These are phyloP conservation scores for Helminthosporium solani DNA, from an alignment of 2,329 filamentous ascomycete genomes.

Conservation along the genomic window DNA sequence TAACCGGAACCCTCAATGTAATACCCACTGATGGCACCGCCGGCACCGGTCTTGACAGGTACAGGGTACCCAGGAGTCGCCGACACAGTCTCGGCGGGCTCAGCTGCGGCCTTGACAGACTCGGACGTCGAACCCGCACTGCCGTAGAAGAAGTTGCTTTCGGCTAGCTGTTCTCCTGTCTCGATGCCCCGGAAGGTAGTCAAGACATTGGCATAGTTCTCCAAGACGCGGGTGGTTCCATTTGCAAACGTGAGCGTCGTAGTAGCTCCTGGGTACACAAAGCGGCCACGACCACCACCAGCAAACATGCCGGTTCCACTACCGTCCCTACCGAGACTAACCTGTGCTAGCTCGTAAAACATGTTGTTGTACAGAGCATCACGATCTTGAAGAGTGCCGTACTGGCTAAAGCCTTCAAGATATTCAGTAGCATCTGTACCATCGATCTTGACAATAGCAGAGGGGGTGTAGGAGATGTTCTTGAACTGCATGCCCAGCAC, in stretches of 20 bases:
- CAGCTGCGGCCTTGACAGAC: neutral
- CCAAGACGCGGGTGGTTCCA: slow-evolving; percentile 40
- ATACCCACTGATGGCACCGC: slow-evolving; percentile 49
- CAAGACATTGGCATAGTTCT: slow-evolving; percentile 46
- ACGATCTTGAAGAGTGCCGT: slow-evolving; percentile 55
- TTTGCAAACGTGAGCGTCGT: slow-evolving; percentile 51
- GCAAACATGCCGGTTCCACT: slow-evolving; percentile 47
- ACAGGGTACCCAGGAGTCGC: slow-evolving; percentile 46
- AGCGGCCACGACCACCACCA: slow-evolving; percentile 47
- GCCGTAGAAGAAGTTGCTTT: slow-evolving; percentile 39
- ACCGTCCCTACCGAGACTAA: slow-evolving; percentile 45
- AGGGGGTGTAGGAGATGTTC: slow-evolving; percentile 49
- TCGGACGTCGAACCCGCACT: slow-evolving; percentile 6
- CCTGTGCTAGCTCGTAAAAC: slow-evolving; percentile 49
- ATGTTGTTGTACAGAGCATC: slow-evolving; percentile 59
- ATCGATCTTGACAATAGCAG: slow-evolving; percentile 58
- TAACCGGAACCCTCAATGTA: slow-evolving; percentile 47
- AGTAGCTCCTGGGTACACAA: slow-evolving; percentile 45
- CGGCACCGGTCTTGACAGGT: slow-evolving; percentile 41
- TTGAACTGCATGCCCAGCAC: slow-evolving; percentile 47
- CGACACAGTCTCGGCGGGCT: slow-evolving; percentile 12
- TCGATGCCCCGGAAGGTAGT: slow-evolving; percentile 43
- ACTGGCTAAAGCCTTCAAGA: slow-evolving; percentile 50
- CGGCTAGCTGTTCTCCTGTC: slow-evolving; percentile 44
- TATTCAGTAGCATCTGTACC: slow-evolving; percentile 53